These are phyloP conservation scores for Coprinellus micaceus DNA, from an alignment of 768 basidiomycete genomes.

Conservation along the genomic window DNA sequence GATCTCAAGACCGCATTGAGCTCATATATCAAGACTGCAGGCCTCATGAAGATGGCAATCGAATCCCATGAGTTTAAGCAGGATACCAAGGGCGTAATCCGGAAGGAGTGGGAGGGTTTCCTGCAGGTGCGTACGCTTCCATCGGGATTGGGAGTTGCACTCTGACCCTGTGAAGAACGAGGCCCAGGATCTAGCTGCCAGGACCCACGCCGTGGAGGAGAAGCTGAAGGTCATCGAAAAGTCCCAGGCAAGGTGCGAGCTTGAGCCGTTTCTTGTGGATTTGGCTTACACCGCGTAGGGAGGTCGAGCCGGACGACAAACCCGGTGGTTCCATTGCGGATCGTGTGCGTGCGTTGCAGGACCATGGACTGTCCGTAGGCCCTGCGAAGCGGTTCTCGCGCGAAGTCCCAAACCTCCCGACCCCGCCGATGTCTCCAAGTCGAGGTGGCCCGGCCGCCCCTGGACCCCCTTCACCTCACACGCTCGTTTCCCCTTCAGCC, in stretches of 20 bases:
- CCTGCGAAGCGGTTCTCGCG: slow-evolving; percentile 57
- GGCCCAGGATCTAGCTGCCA: slow-evolving; percentile 34
- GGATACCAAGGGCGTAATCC: slow-evolving; percentile 48
- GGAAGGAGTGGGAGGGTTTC: slow-evolving; percentile 63
- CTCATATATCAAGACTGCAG: slow-evolving; percentile 59
- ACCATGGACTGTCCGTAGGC: slow-evolving; percentile 62
- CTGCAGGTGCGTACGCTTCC: slow-evolving; percentile 47
- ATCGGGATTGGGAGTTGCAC: slow-evolving; percentile 7
- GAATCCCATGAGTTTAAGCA: slow-evolving; percentile 57
- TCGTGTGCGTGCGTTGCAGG: slow-evolving; percentile 70
- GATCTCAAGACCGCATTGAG: slow-evolving; percentile 61
- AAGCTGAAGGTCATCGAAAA: slow-evolving; percentile 45
- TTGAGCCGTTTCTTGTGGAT: slow-evolving; percentile 5
- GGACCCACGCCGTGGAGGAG: slow-evolving; percentile 40
- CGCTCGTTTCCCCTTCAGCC: slow-evolving; percentile 64
- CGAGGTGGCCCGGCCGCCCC: slow-evolving; percentile 15
- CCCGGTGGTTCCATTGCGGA: slow-evolving; percentile 75
- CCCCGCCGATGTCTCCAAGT: slow-evolving; percentile 40
- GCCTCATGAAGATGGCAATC: slow-evolving; percentile 54
- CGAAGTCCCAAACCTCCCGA: slow-evolving; percentile 42
- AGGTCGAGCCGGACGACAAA: slow-evolving; percentile 39
- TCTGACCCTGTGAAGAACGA: slow-evolving; percentile 26
- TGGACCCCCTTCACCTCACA: slow-evolving; percentile 47
- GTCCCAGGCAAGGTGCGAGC: slow-evolving; percentile 28
- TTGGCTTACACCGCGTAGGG: slow-evolving; percentile 15